Evolutionary conservation across 2,329 filamentous ascomycete species (phyloP), one percentile per base, ranked within the genome.

Genomic region (Grosmannia serpens): DNA sequence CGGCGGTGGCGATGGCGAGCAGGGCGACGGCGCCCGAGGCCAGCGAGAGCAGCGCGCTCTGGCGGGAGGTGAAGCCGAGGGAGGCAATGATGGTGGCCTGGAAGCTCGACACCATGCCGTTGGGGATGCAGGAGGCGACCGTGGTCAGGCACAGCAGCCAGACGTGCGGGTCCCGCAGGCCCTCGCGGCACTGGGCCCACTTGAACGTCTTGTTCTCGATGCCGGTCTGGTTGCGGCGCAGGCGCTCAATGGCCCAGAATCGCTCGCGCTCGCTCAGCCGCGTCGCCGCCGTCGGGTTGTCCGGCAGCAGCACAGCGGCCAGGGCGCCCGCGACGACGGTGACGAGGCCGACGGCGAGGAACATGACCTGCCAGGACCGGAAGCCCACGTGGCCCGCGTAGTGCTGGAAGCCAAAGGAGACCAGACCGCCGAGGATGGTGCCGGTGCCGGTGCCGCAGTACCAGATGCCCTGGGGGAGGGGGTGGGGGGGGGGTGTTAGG

Each of bases 141-240:
- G 59, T 58, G 38, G 61, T 63, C n/a, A 61, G 46, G 29, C 62
- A 38, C 4, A 63, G 33, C 4, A 65, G 58, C 63, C 64, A 65
- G 22, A 60, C 63, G 54, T 63, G 56, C 20, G 53, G 49, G 38
- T 64, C 62, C 10, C 29, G 10, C 15, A 63, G 44, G 10, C 59
- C 59, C 55, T 64, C 62, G n/a, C 50, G 10, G 22, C 62, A 24
- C 54, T 63, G 60, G n/a, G 35, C 15, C 33, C 47, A 33, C 44
- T 63, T 62, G 29, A 59, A 62, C 3, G 38, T 9, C 26, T 55
- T 53, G 24, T 55, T 59, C 26, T 58, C 55, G 41, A 63, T 71
- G 7, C 72, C 73, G 1, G 70, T 73, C 58, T 69, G 67, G 62
- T 75, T 74, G 10, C 63, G 64, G 2, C 70, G 69, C 15, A 73